Evolutionary conservation across 805 yeast species (phyloP), one percentile per base, ranked within the genome.

Genomic region (Saturnispora kantuleensis): DNA sequence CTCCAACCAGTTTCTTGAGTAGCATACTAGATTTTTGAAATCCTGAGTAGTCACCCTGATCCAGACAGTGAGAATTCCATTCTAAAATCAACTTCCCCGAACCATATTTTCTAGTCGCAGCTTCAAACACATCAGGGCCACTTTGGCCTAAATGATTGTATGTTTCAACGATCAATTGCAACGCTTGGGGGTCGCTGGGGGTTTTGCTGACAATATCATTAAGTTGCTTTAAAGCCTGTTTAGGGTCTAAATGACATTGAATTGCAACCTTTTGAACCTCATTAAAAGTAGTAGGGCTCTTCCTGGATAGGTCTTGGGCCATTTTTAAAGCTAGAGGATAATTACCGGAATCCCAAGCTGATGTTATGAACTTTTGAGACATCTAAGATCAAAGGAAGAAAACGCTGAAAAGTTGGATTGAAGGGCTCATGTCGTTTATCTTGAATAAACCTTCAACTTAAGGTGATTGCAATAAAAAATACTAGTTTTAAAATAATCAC

Each of bases 11-110:
- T 41, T 63, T 66, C 47, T 63, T 69, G 47, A 63, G 59, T 46
- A 66, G 64, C 60, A 76, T 69, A 3, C 79, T 61, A 0, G 79
- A 67, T 51, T 76, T 76, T 44, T 79, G 83, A 58, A 80, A 60
- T 12, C 75, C 71, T 38, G 69, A 61, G 18, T 68, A 57, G 57
- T 82, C 77, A 32, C 64, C 66, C 33, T 62, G 62, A 6, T 67
- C 68, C 28, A 80, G 55, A 28, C 81, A 66, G 35, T 69, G 62
- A 34, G 68, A 68, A 56, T 79, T 79, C 88, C 90, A 84, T 31
- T 65, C 66, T 37, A 67, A 60, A 6, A 75, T 61, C 30, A 75
- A 57, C 9, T 66, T 67, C 37, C 68, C 62, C 4, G 71, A 67
- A 3, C 82, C 79, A 51, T 75, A 78, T 55, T 73, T 76, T 55